Evolutionary conservation across 805 yeast genomes (phyloP), one percentile per base, ranked within the genome.

Genomic region (Spathaspora passalidarum): DNA sequence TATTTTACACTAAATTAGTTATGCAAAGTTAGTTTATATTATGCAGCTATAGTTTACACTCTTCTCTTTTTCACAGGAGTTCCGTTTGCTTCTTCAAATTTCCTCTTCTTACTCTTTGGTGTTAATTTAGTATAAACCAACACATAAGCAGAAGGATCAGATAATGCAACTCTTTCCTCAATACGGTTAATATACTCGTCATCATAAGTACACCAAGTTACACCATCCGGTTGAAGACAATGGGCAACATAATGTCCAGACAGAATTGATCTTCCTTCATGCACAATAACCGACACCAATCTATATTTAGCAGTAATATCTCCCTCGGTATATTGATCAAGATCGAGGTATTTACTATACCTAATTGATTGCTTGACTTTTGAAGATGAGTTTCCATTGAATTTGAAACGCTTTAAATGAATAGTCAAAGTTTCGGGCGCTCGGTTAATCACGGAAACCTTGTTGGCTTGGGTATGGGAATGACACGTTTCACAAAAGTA

Each of bases 161-260:
- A 80, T 52, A 89, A 71, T 2, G 88, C 96, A 38, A 79, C 81
- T 46, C 79, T 74, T 56, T 88, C 94, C 29, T 84, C 75, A 44
- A 88, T 82, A 48, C 73, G 75, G 57, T 88, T 86, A 54, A 88
- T 82, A 57, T 84, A 81, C 57, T 94, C 99, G 62, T 94, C 99
- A 61, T 94, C 98, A 64, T 92, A 94, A 8, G 89, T 84, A 22
- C 89, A 84, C 99, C 98, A 94, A 1, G 85, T 68, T 21, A 35
- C 23, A 1, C 90, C 92, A 65, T 88, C 94, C 1, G 97, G 96
- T 65, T 91, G 97, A 51, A 86, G 79, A 60, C 96, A 88, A 60
- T 88, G 89, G 0, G 96, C 87, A 48, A 90, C 80, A 59, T 94
- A 94, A 65, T 94, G 99, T 3, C 99, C 99, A 2, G 94, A 83